Base-by-base conservation (phyloP, 495 filamentous ascomycete genomes). In the Podospora pseudopauciseta region DNA sequence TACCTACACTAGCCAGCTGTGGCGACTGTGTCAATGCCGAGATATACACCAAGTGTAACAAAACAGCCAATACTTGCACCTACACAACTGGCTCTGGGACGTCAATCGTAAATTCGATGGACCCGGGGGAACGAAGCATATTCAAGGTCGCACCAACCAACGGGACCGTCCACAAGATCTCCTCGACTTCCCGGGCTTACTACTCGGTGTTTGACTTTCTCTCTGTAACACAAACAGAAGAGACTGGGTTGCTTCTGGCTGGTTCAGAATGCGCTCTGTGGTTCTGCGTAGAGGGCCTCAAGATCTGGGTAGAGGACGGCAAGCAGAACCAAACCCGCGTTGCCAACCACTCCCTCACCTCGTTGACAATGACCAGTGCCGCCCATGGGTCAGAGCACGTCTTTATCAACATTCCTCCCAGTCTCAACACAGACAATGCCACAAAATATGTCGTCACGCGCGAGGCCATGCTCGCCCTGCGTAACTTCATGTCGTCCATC, bases 161-260 rank as follows among this genome's bases (percentile, higher is more conserved):
- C 26, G 68, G 70, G 28, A 65, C 71, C 1, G 53, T 65, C 6
- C 34, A 65, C 23, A 61, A 64, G 5, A 67, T 73, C 9, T 60
- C 65, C 54, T 61, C 63, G 7, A 71, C 67, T 19, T 65, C 65
- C 15, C 70, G 70, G 32, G 73, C 79, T 0, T 73, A 74, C 19
- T 72, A 80, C 26, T 79, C 79, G 26, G 68, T 75, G 9, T 80
- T 80, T 55, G 79, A 80, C 58, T 70, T 79, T 27, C 68, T 80
- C 23, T 74, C 75, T 4, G 44, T 72, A 34, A 72, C 60, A 11
- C 71, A 70, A 4, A 63, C 65, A 2, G 30, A 65, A 20, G 71
- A 70, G 19, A 71, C 71, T 3, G 61, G 71, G 15, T 19, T 56
- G 7, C 30, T 26, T 0, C 32, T 68, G 9, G 28, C 32, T 2